Evolutionary conservation across 2,329 filamentous ascomycete species (phyloP).

Genomic region (Aschersonia sp.): DNA sequence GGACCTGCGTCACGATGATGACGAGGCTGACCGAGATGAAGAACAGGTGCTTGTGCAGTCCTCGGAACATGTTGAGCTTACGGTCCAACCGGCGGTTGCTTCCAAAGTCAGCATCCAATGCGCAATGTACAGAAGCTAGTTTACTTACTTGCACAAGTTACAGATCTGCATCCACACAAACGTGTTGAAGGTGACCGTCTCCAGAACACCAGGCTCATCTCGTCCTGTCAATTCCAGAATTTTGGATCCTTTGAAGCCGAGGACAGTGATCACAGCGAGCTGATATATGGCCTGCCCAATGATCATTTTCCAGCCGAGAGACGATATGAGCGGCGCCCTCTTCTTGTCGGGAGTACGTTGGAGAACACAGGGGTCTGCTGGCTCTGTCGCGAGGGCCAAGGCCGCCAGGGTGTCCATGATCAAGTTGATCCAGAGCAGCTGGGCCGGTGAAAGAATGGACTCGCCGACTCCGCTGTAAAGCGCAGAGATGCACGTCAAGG

Average conservation of each 20-base stretch:
- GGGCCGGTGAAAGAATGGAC: slow-evolving; percentile 49
- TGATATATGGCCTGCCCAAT: slow-evolving; percentile 46
- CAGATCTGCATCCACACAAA: slow-evolving; percentile 64
- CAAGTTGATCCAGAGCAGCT: slow-evolving; percentile 54
- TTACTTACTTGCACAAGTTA: slow-evolving; percentile 22
- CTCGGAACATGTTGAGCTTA: slow-evolving; percentile 61
- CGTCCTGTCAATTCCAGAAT: slow-evolving; percentile 25
- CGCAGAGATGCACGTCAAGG: slow-evolving; percentile 49
- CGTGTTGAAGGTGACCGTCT: slow-evolving; percentile 53
- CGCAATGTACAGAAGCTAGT: neutral
- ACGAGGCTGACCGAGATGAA: slow-evolving; percentile 54
- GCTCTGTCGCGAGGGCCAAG: slow-evolving; percentile 48
- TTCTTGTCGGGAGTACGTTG: slow-evolving; percentile 41
- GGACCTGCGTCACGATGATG: slow-evolving; percentile 57
- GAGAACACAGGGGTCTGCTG: slow-evolving; percentile 40
- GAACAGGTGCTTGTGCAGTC: slow-evolving; percentile 52
- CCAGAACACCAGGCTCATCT: slow-evolving; percentile 29
- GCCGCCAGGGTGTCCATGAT: slow-evolving; percentile 58
- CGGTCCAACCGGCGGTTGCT: slow-evolving; percentile 51
- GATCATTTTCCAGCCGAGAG: slow-evolving; percentile 51
- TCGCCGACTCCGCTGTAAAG: slow-evolving; percentile 36
- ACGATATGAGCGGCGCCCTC: slow-evolving; percentile 56
- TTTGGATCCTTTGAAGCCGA: slow-evolving; percentile 42
- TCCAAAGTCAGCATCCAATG: neutral
- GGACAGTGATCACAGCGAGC: slow-evolving; percentile 37